These are phyloP conservation scores for Saprolegnia parasitica DNA, from an alignment of 352 stramenopile genomes.

Conservation along the genomic window DNA sequence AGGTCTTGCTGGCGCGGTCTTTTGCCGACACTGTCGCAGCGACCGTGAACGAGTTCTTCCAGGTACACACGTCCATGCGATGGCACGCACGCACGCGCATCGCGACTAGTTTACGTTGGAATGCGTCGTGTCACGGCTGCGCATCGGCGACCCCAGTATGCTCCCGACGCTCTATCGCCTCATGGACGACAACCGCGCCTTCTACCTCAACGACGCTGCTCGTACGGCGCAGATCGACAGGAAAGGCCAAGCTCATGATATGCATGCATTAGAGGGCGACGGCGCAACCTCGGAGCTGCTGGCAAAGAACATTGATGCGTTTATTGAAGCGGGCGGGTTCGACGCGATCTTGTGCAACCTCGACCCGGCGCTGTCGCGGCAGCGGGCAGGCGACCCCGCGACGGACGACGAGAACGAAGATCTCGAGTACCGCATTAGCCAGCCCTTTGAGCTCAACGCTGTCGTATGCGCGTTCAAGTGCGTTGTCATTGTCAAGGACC, in stretches of 20 bases:
- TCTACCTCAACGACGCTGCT: constrained; percentile 37
- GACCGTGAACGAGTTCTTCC: constrained; percentile 46
- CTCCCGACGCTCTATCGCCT: constrained; percentile 47
- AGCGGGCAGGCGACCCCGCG: constrained; percentile 13
- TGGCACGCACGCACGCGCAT: not conserved
- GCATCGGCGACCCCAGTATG: constrained; percentile 38
- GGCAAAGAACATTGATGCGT: constrained; percentile 44
- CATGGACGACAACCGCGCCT: constrained; percentile 52
- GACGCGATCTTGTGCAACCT: constrained; percentile 44
- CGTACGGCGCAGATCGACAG: not conserved
- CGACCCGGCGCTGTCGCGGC: constrained; percentile 26
- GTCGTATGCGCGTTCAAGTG: constrained; percentile 49
- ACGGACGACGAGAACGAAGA: constrained; percentile 9
- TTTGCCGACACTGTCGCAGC: constrained; percentile 35
- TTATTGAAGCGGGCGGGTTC: constrained; percentile 53
- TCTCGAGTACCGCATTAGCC: constrained; percentile 9
- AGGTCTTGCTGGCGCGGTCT: constrained; percentile 43
- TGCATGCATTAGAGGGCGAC: not conserved
- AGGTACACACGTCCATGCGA: constrained; percentile 26
- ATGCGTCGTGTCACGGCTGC: constrained; percentile 33
- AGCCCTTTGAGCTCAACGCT: constrained; percentile 45
- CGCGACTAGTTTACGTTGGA: constrained; percentile 35
- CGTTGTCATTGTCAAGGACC: constrained; percentile 60
- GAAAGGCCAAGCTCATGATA: constrained; percentile 14
- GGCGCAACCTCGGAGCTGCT: constrained; percentile 27